These are phyloP conservation scores for Syzygium malaccense DNA, from an alignment of 441 rosid species.

Conservation along the genomic window DNA sequence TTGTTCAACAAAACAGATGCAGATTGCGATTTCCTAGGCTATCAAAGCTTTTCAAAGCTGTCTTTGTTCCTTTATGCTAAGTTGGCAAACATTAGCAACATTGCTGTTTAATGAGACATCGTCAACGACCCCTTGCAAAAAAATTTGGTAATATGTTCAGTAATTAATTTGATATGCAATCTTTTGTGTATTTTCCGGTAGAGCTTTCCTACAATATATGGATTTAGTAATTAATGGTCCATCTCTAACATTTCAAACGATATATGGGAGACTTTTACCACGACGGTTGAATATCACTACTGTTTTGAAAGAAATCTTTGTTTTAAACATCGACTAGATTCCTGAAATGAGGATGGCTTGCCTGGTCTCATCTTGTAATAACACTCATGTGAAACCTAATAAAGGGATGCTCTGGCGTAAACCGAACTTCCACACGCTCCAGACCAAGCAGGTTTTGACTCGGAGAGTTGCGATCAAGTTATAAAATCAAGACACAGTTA, in stretches of 20 bases:
- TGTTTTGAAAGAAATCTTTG: not conserved
- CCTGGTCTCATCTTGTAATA: not conserved
- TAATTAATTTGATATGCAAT: not conserved
- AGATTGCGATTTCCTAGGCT: not conserved
- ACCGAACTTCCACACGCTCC: not conserved
- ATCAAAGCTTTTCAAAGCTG: not conserved
- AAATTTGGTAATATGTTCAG: not conserved
- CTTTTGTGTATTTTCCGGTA: not conserved
- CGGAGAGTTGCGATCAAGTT: not conserved
- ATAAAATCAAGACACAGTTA: not conserved
- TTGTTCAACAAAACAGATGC: not conserved
- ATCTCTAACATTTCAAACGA: not conserved
- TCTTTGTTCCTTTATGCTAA: not conserved
- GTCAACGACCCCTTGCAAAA: not conserved
- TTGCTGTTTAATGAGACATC: not conserved
- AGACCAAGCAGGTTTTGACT: not conserved
- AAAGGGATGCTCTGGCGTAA: fast-evolving
- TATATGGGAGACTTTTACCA: not conserved
- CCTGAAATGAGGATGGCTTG: not conserved
- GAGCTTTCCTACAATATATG: not conserved
- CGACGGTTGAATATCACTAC: not conserved
- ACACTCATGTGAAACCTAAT: not conserved
- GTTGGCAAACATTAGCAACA: not conserved
- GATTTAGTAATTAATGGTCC: not conserved
- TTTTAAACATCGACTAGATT: not conserved